These are phyloP conservation scores for Colletotrichum eremochloae DNA, from an alignment of 2,329 filamentous ascomycete species.

Conservation along the genomic window DNA sequence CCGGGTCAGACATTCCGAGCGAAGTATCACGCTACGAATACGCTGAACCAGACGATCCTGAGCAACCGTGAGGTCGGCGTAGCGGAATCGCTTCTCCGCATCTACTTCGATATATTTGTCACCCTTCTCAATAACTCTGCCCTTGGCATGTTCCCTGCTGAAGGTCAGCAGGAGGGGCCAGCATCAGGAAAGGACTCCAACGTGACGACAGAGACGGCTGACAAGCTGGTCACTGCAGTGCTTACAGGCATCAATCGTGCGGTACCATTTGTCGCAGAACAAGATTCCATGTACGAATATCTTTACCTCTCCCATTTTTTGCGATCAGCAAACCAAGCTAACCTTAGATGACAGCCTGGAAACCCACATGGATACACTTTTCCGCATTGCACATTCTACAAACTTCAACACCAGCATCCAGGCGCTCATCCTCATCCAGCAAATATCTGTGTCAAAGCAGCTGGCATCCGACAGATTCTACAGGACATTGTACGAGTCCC, in stretches of 20 bases:
- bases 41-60: conserved; percentile 95
- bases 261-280: conserved; percentile 89
- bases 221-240: conserved; percentile 93
- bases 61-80: conserved; percentile 86
- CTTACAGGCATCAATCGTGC: conserved; percentile 96
- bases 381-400: conserved; percentile 95
- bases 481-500: conserved; percentile 92
- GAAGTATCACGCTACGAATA: conserved; percentile 96
- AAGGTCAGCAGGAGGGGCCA: conserved; percentile 12
- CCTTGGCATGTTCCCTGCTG: conserved; percentile 24
- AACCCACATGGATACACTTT: conserved; percentile 91
- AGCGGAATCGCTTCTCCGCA: conserved; percentile 84
- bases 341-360: conserved; percentile 70
- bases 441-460: conserved; percentile 85
- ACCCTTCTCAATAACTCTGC: conserved; percentile 74
- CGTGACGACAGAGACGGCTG: conserved; percentile 75
- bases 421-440: conserved; percentile 93
- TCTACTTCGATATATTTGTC: conserved; percentile 94
- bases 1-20: conserved; percentile 89
- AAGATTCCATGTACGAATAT: conserved; percentile 75
- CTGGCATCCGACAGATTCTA: conserved; percentile 92
- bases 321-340: not conserved
- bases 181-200: conserved; percentile 35
- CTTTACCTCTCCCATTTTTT: conserved; percentile 44
- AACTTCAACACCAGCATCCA: conserved; percentile 99